Evolutionary conservation across 2,329 filamentous ascomycete genomes (phyloP), one percentile per base, ranked within the genome.

Genomic region (Aureobasidium uvarum): DNA sequence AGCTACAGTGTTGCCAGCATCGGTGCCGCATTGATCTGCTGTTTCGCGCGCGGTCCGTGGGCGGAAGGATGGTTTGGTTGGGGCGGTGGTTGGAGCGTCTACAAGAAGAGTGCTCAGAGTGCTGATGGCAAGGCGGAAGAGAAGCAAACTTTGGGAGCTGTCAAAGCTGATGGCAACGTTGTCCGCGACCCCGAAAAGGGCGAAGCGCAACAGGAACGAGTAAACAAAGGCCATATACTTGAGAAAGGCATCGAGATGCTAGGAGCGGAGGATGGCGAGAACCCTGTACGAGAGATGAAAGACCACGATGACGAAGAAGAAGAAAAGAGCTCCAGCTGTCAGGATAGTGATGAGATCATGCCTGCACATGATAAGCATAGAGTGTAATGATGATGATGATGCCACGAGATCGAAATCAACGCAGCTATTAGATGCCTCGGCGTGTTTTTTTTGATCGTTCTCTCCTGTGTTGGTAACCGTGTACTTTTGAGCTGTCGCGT

Each of bases 11-110:
- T 88, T 36, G 85, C 79, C 3, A 81, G 86, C 66, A 77, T 84
- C 33, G 80, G 77, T 5, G 73, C 76, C 8, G 82, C 82, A 6
- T 70, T 86, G 56, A 20, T 81, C 28, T 69, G 83, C 2, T 81
- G 80, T 68, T 68, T 68, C 48, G 65, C 69, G 2, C 77, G 84
- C 38, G 85, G 84, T 0, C 86, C 86, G 16, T 81, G 81, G 76
- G 84, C 86, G 72, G 78, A 76, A 36, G 75, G 81, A 0, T 88
- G 86, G 86, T 66, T 86, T 52, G 86, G 86, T 0, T 88, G 86
- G 86, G 74, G 74, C 20, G 85, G 85, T 1, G 85, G 85, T 0
- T 84, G 81, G 79, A 79, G 77, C 66, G 75, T 86, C 64, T 71
- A 66, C 66, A 81, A 79, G 74, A 78, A 76, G 71, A 74, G 77